Base-by-base conservation (phyloP, 495 filamentous ascomycete genomes). In the Pseudotulostoma volvatum region DNA sequence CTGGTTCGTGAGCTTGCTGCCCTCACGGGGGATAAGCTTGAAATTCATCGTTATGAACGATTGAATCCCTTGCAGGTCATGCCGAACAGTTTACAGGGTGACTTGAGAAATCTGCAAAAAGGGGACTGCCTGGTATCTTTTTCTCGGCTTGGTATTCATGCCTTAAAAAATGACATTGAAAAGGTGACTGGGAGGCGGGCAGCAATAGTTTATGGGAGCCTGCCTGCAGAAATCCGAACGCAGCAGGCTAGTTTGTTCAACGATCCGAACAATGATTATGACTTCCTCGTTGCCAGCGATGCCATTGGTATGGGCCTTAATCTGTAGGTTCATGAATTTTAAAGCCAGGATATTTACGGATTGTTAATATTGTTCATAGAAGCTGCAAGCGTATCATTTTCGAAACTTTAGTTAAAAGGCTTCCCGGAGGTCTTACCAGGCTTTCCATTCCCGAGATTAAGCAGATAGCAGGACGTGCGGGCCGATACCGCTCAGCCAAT, bases 281-380 rank as follows among this genome's bases (percentile, higher is more conserved):
- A 99, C 47, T 86, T 78, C 44, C 65, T 99, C 3, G 84, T 88
- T 18, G 90, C 90, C 11, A 94, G 85, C 47, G 90, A 99, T 55
- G 90, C 90, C 16, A 84, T 99, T 45, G 90, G 90, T 16, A 99
- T 99, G 90, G 90, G 90, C 1, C 60, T 99, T 20, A 99, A 99
- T 56, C 52, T 99, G 61, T 81, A 52, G 63, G 66, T 64, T 18
- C 20, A 18, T 17, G 19, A 9, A 8, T 13, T 19, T 9, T 18
- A 11, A 30, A 28, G 33, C 33, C 5, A 11, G 23, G 23, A 11
- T 28, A 11, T 28, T 28, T 11, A 28, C 5, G 11, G 43, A 48
- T 28, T 11, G 23, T 11, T 28, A 28, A 28, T 28, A 43, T 31
- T 5, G 9, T 32, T 7, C 31, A 19, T 37, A 80, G 76, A 56